These are phyloP conservation scores for Ophiostoma himal-ulmi DNA, from an alignment of 2,329 filamentous ascomycete genomes.

Conservation along the genomic window DNA sequence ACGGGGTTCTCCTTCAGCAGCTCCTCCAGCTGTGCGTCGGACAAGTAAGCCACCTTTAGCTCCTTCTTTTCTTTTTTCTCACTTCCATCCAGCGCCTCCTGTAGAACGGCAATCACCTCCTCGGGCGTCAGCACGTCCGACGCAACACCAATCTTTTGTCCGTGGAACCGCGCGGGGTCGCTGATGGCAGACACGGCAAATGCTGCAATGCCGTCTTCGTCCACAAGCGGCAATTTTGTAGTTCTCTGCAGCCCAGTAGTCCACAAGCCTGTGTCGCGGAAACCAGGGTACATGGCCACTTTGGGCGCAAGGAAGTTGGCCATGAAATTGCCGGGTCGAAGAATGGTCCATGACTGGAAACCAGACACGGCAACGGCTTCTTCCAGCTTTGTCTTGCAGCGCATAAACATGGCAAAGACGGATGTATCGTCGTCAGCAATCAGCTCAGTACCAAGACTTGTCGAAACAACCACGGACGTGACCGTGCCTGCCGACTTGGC, in stretches of 20 bases:
- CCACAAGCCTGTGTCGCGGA: conserved; percentile 37
- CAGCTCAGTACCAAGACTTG: neutral
- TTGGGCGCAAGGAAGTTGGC: conserved; percentile 43
- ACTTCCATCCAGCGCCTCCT: neutral
- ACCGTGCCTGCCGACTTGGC: neutral
- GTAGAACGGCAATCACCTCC: neutral
- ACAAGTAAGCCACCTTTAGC: neutral
- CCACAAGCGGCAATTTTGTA: neutral
- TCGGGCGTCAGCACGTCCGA: conserved; percentile 16
- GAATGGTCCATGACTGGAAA: conserved; percentile 43
- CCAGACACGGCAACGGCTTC: conserved; percentile 26
- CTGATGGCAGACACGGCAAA: conserved; percentile 41
- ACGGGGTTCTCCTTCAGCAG: conserved; percentile 11
- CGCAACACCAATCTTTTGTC: conserved; percentile 5
- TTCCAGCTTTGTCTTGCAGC: neutral
- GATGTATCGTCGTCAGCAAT: neutral
- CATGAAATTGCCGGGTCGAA: conserved; percentile 49
- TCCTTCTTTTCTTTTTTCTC: neutral
- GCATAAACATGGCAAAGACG: neutral
- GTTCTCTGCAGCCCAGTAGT: conserved; percentile 42
- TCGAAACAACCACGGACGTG: neutral
- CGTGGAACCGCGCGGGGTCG: neutral
- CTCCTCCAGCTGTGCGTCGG: neutral
- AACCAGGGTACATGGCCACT: conserved; percentile 37
- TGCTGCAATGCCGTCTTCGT: conserved; percentile 33